Conservation (phyloP, 345 rosid species). For the Turritis glabra region DNA sequence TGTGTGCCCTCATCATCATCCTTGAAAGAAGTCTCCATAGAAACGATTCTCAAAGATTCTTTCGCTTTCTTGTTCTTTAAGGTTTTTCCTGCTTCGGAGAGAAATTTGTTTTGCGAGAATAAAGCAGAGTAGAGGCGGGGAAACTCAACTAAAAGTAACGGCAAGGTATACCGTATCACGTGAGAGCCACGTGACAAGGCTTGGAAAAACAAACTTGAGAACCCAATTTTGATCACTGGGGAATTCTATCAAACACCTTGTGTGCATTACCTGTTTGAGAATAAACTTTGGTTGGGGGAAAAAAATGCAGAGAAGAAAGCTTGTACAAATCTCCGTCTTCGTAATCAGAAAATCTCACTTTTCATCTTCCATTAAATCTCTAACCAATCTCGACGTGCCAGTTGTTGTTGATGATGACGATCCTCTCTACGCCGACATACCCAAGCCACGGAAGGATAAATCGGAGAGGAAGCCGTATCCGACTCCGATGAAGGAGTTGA, state of each 20-base stretch:
- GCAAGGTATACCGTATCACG: slow-evolving; percentile 5
- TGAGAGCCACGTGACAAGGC: slow-evolving; percentile 17
- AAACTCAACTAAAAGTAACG: background rate
- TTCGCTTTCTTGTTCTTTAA: slow-evolving; percentile 11
- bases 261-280: slow-evolving; percentile 8
- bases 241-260: slow-evolving; percentile 14
- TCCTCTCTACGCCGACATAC: slow-evolving; percentile 60
- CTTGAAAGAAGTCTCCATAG: background rate
- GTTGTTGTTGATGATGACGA: slow-evolving; percentile 28
- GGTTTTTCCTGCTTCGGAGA: background rate
- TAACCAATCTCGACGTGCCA: background rate
- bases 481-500: slow-evolving; percentile 73
- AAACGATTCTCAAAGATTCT: slow-evolving; percentile 1
- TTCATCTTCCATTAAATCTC: slow-evolving; percentile 27
- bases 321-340: slow-evolving; percentile 30
- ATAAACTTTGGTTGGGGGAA: background rate
- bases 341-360: slow-evolving; percentile 33
- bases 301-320: slow-evolving; percentile 42
- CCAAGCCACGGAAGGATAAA: slow-evolving; percentile 66
- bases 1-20: background rate
- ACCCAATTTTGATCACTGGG: background rate
- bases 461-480: slow-evolving; percentile 81
- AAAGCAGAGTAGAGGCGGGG: slow-evolving; percentile 10
- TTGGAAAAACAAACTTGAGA: background rate
- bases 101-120: background rate